Conservation (phyloP, 306 rosid genomes). For the Vachellia collinsii region DNA sequence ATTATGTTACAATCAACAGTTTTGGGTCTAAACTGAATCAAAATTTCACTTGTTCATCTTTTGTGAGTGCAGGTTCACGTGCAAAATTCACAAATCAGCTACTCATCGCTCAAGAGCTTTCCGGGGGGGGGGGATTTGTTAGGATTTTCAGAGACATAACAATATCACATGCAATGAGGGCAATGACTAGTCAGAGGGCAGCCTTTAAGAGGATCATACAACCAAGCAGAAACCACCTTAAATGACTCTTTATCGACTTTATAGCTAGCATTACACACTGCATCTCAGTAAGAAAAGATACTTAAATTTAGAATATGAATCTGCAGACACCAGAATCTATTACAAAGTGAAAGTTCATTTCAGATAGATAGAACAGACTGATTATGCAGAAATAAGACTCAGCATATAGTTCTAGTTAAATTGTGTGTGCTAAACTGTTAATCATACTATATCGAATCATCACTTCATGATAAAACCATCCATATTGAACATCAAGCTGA, state of each 20-base stretch:
- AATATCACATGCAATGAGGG: background rate
- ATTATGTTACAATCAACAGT: background rate
- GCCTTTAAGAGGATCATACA: background rate
- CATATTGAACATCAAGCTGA: background rate
- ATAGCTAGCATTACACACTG: background rate
- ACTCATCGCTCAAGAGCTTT: slow-evolving; percentile 6
- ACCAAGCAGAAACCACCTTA: background rate
- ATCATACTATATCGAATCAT: background rate
- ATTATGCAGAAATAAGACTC: background rate
- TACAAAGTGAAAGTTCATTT: slow-evolving; percentile 14
- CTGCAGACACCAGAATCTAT: background rate
- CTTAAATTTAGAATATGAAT: slow-evolving; percentile 17
- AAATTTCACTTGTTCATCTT: background rate
- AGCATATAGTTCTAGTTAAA: background rate
- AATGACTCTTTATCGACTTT: background rate
- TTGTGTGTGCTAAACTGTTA: background rate
- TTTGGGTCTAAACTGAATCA: background rate
- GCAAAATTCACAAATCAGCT: slow-evolving; percentile 3
- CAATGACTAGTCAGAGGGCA: slow-evolving; percentile 6
- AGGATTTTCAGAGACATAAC: background rate
- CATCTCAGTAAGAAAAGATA: background rate
- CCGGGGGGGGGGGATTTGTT: too few relatives aligned
- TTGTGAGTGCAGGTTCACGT: background rate
- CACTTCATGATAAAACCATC: slow-evolving; percentile 1
- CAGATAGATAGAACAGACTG: background rate